Evolutionary conservation across 1,139 yeast genomes (phyloP).

Genomic region (Magnusiomyces clavatus): DNA sequence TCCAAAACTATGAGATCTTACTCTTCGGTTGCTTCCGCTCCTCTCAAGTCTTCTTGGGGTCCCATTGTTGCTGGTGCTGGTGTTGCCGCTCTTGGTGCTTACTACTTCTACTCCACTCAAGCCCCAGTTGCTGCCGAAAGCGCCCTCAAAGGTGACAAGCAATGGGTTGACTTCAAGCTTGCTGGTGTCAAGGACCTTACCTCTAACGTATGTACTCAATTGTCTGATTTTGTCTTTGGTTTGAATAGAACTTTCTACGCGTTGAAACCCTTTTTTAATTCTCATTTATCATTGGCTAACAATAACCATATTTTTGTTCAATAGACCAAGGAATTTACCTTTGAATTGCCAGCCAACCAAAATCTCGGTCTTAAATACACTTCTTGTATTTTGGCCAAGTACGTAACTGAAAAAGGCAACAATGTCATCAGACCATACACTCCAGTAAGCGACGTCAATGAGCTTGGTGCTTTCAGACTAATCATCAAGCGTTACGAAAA

Average conservation of each 20-base stretch:
- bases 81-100: slow-evolving; percentile 5
- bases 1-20: background rate
- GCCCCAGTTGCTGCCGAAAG: slow-evolving; percentile 8
- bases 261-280: background rate
- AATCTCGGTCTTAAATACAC: slow-evolving; percentile 77
- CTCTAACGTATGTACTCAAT: slow-evolving; percentile 1
- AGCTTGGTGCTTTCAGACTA: slow-evolving; percentile 69
- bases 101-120: slow-evolving; percentile 8
- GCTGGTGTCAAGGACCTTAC: slow-evolving; percentile 3
- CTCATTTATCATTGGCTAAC: background rate
- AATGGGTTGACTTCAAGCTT: slow-evolving; percentile 13
- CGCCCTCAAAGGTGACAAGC: slow-evolving; percentile 13
- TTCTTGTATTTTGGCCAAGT: slow-evolving; percentile 74
- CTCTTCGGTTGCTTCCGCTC: slow-evolving; percentile 6
- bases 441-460: slow-evolving; percentile 66
- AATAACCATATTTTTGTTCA: background rate
- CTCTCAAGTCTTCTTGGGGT: slow-evolving; percentile 7
- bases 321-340: slow-evolving; percentile 62
- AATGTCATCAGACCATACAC: slow-evolving; percentile 96
- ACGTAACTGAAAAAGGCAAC: slow-evolving; percentile 66
- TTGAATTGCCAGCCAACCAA: slow-evolving; percentile 64
- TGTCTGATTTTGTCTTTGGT: background rate
- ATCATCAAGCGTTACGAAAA: slow-evolving; percentile 75
- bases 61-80: slow-evolving; percentile 6
- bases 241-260: background rate